Percentiles rank a stretch among this genome's conserved stretches.
Conservation (phyloP, 2,329 filamentous ascomycete genomes). For the Clonostachys solani region DNA sequence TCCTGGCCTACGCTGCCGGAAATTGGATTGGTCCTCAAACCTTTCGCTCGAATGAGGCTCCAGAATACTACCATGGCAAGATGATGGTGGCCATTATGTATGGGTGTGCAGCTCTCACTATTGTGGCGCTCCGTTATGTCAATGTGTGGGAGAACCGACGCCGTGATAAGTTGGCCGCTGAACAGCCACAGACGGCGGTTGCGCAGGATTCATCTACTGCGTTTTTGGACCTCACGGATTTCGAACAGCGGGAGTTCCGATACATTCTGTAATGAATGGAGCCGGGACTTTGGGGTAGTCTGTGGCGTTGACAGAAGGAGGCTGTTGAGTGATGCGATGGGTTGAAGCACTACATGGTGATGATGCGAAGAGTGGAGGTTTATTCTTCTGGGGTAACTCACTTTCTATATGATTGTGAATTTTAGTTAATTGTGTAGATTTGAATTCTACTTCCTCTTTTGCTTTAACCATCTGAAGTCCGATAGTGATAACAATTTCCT, state of each 20-base stretch:
- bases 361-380: too few species aligned
- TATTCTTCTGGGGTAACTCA: too few species aligned
- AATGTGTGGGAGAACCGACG: constrained; percentile 15
- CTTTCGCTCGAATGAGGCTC: constrained; percentile 12
- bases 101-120: constrained; percentile 6
- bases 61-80: constrained; percentile 14
- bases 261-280: constrained; percentile 9
- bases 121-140: constrained; percentile 9
- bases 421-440: too few species aligned
- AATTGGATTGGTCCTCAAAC: constrained; percentile 17
- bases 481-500: too few species aligned
- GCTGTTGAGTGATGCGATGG: too few species aligned
- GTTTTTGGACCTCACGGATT: constrained; percentile 16
- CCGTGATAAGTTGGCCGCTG: constrained; percentile 14
- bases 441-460: too few species aligned
- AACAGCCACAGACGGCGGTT: constrained; percentile 3
- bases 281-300: too few species aligned
- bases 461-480: too few species aligned
- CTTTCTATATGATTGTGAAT: too few species aligned
- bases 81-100: constrained; percentile 15
- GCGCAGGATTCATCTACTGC: constrained; percentile 5
- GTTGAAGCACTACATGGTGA: too few species aligned
- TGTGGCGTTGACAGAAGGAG: too few species aligned
- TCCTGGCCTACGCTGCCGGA: constrained; percentile 10
- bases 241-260: constrained; percentile 12